These are phyloP conservation scores for Xylariomycetidae sp. DNA, from an alignment of 2,329 filamentous ascomycete species.

Conservation along the genomic window DNA sequence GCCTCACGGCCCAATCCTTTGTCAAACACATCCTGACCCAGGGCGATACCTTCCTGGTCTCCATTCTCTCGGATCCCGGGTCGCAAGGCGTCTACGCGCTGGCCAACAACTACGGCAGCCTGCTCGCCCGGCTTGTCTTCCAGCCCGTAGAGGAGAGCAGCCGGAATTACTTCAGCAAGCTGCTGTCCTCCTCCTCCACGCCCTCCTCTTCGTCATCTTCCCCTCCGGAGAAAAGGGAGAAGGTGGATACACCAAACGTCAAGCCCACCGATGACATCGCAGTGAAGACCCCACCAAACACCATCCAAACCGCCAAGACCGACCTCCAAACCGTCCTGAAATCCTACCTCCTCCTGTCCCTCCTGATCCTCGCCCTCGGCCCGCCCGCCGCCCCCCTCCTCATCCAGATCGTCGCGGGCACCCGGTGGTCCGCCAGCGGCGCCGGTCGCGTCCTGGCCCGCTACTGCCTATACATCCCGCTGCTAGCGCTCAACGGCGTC, in stretches of 20 bases:
- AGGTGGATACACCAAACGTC: slow-evolving; percentile 2
- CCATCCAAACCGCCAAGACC: slow-evolving; percentile 36
- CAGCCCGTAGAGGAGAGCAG: slow-evolving; percentile 94
- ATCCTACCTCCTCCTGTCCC: slow-evolving; percentile 69
- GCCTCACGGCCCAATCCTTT: slow-evolving; percentile 79
- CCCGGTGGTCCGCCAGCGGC: slow-evolving; percentile 68
- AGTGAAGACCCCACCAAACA: too few species aligned
- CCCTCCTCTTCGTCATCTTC: slow-evolving; percentile 17
- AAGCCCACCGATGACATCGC: too few species aligned
- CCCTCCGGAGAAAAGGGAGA: neutral
- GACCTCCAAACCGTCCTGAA: slow-evolving; percentile 63
- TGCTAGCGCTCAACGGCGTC: slow-evolving; percentile 87
- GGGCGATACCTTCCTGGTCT: slow-evolving; percentile 86
- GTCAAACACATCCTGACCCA: slow-evolving; percentile 94
- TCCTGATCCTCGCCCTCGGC: slow-evolving; percentile 64
- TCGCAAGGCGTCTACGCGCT: slow-evolving; percentile 91
- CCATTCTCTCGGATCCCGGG: slow-evolving; percentile 67
- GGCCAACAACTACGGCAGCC: slow-evolving; percentile 89
- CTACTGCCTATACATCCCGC: slow-evolving; percentile 91
- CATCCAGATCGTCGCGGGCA: slow-evolving; percentile 70
- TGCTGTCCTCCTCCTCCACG: slow-evolving; percentile 48
- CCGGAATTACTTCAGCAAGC: slow-evolving; percentile 80
- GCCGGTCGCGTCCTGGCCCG: slow-evolving; percentile 69
- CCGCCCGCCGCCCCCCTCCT: slow-evolving; percentile 71
- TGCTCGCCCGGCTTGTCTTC: slow-evolving; percentile 83